These are phyloP conservation scores for Phaeosphaeria sp. DNA, from an alignment of 2,329 filamentous ascomycete species.

Conservation along the genomic window DNA sequence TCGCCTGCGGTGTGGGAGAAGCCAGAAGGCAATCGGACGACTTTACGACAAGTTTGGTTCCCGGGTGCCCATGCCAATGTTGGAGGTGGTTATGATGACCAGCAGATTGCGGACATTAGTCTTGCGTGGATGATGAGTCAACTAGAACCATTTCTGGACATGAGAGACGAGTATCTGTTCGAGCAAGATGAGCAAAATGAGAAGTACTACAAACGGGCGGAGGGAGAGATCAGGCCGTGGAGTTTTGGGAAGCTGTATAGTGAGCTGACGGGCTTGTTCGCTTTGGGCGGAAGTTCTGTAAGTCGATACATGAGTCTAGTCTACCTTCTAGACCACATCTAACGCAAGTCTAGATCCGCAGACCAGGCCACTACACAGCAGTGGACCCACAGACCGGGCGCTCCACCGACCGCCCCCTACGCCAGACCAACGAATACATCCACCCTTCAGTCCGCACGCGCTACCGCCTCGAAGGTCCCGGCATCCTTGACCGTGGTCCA, in stretches of 20 bases:
- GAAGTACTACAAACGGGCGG: conserved; percentile 51
- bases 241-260: conserved; percentile 55
- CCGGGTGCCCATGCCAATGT: conserved; percentile 61
- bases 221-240: conserved; percentile 55
- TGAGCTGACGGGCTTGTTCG: conserved; percentile 55
- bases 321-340: conserved; percentile 4
- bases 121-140: conserved; percentile 66
- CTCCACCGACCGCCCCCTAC: conserved; percentile 52
- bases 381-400: conserved; percentile 53
- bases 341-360: conserved; percentile 42
- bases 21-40: conserved; percentile 52
- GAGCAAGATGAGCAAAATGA: conserved; percentile 56
- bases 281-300: conserved; percentile 52
- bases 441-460: conserved; percentile 57
- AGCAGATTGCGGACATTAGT: conserved; percentile 58
- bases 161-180: conserved; percentile 55
- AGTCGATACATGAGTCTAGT: conserved; percentile 6
- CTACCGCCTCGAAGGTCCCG: conserved; percentile 54
- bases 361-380: conserved; percentile 56
- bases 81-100: conserved; percentile 55
- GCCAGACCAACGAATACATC: conserved; percentile 60
- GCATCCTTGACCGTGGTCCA: conserved; percentile 51
- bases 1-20: conserved; percentile 61
- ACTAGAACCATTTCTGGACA: conserved; percentile 55
- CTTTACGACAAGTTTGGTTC: conserved; percentile 62